Percentiles rank a stretch among this genome's conserved stretches.
Conservation (phyloP, 352 stramenopile genomes). For the Phytophthora vignae region DNA sequence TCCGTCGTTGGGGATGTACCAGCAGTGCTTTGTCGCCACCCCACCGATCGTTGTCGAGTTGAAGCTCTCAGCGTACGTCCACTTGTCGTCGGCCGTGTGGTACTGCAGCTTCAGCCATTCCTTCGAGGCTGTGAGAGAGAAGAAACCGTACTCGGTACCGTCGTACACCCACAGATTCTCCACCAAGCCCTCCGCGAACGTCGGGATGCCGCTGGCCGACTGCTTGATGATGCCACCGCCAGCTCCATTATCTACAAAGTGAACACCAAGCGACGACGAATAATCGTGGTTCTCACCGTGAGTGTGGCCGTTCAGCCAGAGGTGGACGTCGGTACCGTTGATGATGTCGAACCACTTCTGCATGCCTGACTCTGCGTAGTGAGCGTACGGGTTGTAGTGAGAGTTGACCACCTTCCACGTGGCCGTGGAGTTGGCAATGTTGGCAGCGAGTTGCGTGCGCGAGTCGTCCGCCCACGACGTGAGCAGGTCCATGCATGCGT, state of each 20-base stretch:
- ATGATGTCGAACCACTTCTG: slow-evolving; percentile 57
- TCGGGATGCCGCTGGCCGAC: slow-evolving; percentile 67
- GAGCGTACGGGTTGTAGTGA: slow-evolving; percentile 63
- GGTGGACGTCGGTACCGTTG: slow-evolving; percentile 39
- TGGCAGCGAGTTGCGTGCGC: slow-evolving; percentile 39
- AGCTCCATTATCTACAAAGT: slow-evolving; percentile 79
- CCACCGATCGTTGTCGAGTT: slow-evolving; percentile 48
- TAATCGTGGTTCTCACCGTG: slow-evolving; percentile 75
- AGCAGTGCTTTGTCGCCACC: slow-evolving; percentile 71
- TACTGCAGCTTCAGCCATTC: slow-evolving; percentile 77
- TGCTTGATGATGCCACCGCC: slow-evolving; percentile 75
- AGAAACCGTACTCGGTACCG: slow-evolving; percentile 71
- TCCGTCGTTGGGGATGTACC: slow-evolving; percentile 65
- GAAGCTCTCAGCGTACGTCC: slow-evolving; percentile 59
- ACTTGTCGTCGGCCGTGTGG: slow-evolving; percentile 64
- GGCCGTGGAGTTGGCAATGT: slow-evolving; percentile 56
- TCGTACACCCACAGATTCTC: slow-evolving; percentile 67
- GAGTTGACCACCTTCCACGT: slow-evolving; percentile 73
- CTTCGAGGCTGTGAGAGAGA: slow-evolving; percentile 57
- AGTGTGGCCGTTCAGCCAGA: slow-evolving; percentile 59
- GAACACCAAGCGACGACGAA: slow-evolving; percentile 50
- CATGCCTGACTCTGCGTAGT: slow-evolving; percentile 42
- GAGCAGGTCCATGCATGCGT: slow-evolving; percentile 49
- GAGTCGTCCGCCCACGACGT: slow-evolving; percentile 54
- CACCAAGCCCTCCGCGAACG: slow-evolving; percentile 57